Conservation (phyloP, 805 yeast species). For the Saccharomycopsis babjevae region DNA sequence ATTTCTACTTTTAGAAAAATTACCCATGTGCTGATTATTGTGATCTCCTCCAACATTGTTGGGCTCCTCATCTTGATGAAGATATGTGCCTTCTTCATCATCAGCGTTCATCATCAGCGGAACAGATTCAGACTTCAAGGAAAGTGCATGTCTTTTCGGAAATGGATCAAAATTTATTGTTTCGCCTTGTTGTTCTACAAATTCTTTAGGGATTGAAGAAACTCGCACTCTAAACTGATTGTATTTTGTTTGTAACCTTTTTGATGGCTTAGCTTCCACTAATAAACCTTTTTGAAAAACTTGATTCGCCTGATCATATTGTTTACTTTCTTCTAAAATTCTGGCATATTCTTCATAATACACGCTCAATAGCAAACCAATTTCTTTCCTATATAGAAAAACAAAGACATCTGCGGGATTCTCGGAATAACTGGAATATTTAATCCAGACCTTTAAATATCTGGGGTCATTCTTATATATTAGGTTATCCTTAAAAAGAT, state of each 20-base stretch:
- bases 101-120: not conserved
- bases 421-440: constrained; percentile 58
- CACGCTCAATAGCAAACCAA: constrained; percentile 56
- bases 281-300: constrained; percentile 51
- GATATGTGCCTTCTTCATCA: not conserved
- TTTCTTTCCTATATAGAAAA: constrained; percentile 58
- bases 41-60: not conserved
- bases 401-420: constrained; percentile 62
- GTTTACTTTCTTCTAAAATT: constrained; percentile 41
- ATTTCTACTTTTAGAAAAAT: not conserved
- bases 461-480: constrained; percentile 78
- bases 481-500: constrained; percentile 49
- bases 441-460: constrained; percentile 72
- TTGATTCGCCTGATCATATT: constrained; percentile 43
- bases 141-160: constrained; percentile 13
- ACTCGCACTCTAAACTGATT: constrained; percentile 35
- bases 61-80: constrained; percentile 11
- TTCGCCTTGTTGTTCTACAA: constrained; percentile 14
- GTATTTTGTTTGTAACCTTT: constrained; percentile 34
- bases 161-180: constrained; percentile 7
- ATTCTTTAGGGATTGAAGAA: constrained; percentile 24
- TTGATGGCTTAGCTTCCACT: constrained; percentile 54
- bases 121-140: constrained; percentile 7
- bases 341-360: constrained; percentile 76
- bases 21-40: not conserved